A percentile compares a stretch with the other conserved stretches of the same genome.
These are phyloP conservation scores for Penicillium paradoxum DNA, from an alignment of 495 filamentous ascomycete genomes.

Conservation along the genomic window DNA sequence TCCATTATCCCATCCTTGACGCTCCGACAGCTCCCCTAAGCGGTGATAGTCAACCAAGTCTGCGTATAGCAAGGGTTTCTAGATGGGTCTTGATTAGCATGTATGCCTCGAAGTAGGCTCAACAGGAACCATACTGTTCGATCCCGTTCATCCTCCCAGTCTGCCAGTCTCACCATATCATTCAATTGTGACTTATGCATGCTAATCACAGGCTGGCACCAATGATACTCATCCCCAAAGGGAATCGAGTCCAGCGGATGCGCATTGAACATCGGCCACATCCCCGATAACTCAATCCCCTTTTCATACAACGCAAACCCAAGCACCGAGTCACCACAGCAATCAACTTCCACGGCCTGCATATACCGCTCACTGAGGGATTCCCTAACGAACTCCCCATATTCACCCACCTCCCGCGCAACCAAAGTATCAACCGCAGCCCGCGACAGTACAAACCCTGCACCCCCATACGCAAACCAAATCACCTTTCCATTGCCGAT, in stretches of 20 bases:
- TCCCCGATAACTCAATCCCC: slow-evolving; percentile 41
- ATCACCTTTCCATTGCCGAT: slow-evolving; percentile 30
- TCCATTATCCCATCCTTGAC: slow-evolving; percentile 34
- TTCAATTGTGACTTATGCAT: slow-evolving; percentile 42
- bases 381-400: slow-evolving; percentile 16
- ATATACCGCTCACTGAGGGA: slow-evolving; percentile 32
- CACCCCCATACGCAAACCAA: slow-evolving; percentile 51
- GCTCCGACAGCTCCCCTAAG: slow-evolving; percentile 13
- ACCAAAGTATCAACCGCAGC: slow-evolving; percentile 39
- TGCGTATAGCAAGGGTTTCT: slow-evolving; percentile 26
- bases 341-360: slow-evolving; percentile 34
- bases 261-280: slow-evolving; percentile 52
- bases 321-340: slow-evolving; percentile 52
- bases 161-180: slow-evolving; percentile 22
- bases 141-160: slow-evolving; percentile 25
- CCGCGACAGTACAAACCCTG: slow-evolving; percentile 48
- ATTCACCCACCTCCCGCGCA: slow-evolving; percentile 15
- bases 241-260: slow-evolving; percentile 35
- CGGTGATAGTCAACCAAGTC: slow-evolving; percentile 27
- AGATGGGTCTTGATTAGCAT: background rate
- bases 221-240: slow-evolving; percentile 30
- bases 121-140: slow-evolving; percentile 14
- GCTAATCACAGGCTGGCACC: slow-evolving; percentile 51
- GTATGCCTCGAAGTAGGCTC: background rate
- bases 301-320: slow-evolving; percentile 43